Evolutionary conservation across 768 basidiomycete species (phyloP).

Genomic region (Amanita phalloides): DNA sequence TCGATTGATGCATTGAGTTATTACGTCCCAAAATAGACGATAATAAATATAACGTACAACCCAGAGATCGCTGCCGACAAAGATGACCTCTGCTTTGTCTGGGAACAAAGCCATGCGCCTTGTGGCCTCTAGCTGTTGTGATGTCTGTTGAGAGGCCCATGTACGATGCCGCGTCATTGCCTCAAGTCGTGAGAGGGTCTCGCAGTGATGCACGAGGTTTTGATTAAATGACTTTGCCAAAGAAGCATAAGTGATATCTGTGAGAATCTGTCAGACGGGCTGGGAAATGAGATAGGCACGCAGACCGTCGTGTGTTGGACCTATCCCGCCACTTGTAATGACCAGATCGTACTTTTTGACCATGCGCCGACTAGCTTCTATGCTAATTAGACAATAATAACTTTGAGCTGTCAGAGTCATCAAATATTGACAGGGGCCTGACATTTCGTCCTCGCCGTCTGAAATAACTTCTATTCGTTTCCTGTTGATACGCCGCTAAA

Average conservation of each 20-base stretch:
- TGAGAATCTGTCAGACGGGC: not conserved
- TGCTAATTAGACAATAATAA: slow-evolving; percentile 27
- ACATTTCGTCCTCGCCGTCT: slow-evolving; percentile 89
- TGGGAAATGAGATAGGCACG: slow-evolving; percentile 2
- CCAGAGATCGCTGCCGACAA: slow-evolving; percentile 74
- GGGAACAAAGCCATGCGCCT: slow-evolving; percentile 91
- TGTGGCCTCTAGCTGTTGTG: slow-evolving; percentile 67
- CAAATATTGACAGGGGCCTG: slow-evolving; percentile 14
- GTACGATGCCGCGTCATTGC: slow-evolving; percentile 45
- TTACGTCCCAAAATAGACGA: not conserved
- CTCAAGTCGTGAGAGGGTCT: slow-evolving; percentile 67
- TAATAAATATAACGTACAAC: slow-evolving; percentile 43
- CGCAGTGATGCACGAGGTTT: slow-evolving; percentile 59
- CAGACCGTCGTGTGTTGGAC: slow-evolving; percentile 82
- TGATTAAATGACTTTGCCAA: slow-evolving; percentile 80
- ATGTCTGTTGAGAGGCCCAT: slow-evolving; percentile 50
- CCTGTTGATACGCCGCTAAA: slow-evolving; percentile 29
- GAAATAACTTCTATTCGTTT: slow-evolving; percentile 87
- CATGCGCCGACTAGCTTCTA: slow-evolving; percentile 80
- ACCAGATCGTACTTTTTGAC: slow-evolving; percentile 81
- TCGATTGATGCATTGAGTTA: slow-evolving; percentile 1
- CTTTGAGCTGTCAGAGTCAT: not conserved
- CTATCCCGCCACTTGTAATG: slow-evolving; percentile 85
- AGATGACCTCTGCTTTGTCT: slow-evolving; percentile 64
- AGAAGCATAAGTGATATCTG: slow-evolving; percentile 85